Evolutionary conservation across 1,284 basidiomycete species (phyloP), one percentile per base, ranked within the genome.

Genomic region (Mycosarcoma mackinlayi): DNA sequence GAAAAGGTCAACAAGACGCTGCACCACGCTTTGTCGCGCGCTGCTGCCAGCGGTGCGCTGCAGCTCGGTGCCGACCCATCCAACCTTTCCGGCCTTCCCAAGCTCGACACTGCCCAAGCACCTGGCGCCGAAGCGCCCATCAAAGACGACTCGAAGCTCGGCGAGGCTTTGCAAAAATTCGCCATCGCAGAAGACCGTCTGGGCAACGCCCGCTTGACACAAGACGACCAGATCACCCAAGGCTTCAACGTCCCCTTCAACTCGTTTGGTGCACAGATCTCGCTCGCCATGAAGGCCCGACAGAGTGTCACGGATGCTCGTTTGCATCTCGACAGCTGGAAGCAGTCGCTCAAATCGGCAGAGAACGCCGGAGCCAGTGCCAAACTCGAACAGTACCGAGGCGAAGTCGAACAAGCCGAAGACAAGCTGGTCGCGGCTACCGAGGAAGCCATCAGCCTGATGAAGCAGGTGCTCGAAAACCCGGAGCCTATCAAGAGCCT

Each of bases 391-490:
- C 56, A 65, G 55, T 67, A 71, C 62, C 58, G 69, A 30, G 39
- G 24, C 21, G 79, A 82, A 46, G 81, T 83, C 10, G 82, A 83
- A 53, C 67, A 76, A 41, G 82, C 82, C 14, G 82, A 83, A 62
- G 82, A 83, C 64, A 80, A 80, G 68, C 88, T 98, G 44, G 94
- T 98, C 14, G 92, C 94, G 83, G 94, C 93, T 86, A 98, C 95
- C 21, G 95, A 98, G 84, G 92, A 95, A 34, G 95, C 95, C 1
- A 98, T 98, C 81, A 93, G 92, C 13, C 87, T 96, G 60, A 98
- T 98, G 95, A 96, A 98, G 87, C 91, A 92, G 37, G 94, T 98
- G 13, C 87, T 98, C 39, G 94, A 98, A 80, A 96, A 97, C 85
- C 95, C 95, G 42, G 95, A 98, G 85, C 93, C 95, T 1, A 85